phyloP scores from a whole-genome alignment of 441 rosid species.

The Erodium chrysanthum region DNA sequence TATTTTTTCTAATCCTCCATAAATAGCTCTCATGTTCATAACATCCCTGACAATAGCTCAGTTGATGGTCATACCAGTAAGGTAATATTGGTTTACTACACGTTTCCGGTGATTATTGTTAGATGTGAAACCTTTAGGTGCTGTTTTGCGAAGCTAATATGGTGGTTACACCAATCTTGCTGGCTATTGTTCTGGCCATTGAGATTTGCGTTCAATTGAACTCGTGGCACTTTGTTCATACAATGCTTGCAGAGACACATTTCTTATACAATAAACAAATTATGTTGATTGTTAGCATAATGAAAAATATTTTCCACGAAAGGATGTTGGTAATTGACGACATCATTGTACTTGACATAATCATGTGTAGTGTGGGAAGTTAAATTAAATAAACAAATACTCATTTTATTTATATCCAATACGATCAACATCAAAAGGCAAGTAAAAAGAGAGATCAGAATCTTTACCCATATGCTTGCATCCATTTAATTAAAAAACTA shows the following conservation, averaged over 20 bases:
- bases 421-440: background rate
- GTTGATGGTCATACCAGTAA: slow-evolving; percentile 67
- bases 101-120: slow-evolving; percentile 83
- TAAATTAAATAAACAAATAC: too few species aligned
- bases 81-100: slow-evolving; percentile 66
- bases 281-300: background rate
- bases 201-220: slow-evolving; percentile 52
- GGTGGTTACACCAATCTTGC: slow-evolving; percentile 64
- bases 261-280: slow-evolving; percentile 34
- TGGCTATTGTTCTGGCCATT: slow-evolving; percentile 96
- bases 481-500: too few species aligned
- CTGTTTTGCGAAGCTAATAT: slow-evolving; percentile 77
- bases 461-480: too few species aligned
- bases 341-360: too few species aligned
- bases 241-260: slow-evolving; percentile 78
- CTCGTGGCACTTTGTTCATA: slow-evolving; percentile 70
- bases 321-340: background rate
- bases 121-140: slow-evolving; percentile 68
- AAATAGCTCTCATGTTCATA: slow-evolving; percentile 94
- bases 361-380: too few species aligned
- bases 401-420: background rate
- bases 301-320: background rate
- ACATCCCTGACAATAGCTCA: slow-evolving; percentile 76
- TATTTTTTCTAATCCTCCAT: slow-evolving; percentile 66
- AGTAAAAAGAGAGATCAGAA: background rate